Evolutionary conservation across 805 yeast genomes (phyloP).

Genomic region (Blastobotrys attinorum): DNA sequence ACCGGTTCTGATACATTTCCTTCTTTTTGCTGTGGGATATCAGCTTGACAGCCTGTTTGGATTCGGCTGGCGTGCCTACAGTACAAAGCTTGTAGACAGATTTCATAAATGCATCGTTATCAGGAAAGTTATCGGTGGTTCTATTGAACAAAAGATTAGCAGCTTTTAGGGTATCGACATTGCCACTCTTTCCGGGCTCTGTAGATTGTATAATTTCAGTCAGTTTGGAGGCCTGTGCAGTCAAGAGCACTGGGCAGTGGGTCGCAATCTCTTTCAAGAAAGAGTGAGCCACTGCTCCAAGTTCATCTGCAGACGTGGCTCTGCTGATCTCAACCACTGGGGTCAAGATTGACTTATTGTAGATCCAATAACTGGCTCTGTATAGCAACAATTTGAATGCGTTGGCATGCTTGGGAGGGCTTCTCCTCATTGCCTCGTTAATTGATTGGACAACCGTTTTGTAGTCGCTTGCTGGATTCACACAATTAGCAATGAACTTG

Average conservation of each 20-base stretch:
- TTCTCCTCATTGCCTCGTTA: slow-evolving; percentile 36
- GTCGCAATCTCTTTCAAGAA: slow-evolving; percentile 52
- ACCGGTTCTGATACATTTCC: slow-evolving; percentile 34
- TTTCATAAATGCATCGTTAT: slow-evolving; percentile 37
- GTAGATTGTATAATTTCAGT: slow-evolving; percentile 32
- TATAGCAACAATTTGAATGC: slow-evolving; percentile 52
- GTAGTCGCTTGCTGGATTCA: slow-evolving; percentile 51
- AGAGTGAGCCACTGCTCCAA: slow-evolving; percentile 38
- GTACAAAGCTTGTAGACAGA: slow-evolving; percentile 40
- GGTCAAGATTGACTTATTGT: slow-evolving; percentile 57
- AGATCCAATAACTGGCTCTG: slow-evolving; percentile 52
- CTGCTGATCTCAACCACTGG: slow-evolving; percentile 43
- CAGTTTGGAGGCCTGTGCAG: slow-evolving; percentile 48
- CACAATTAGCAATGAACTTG: slow-evolving; percentile 47
- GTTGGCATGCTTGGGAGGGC: slow-evolving; percentile 39
- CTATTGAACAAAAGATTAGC: slow-evolving; percentile 50
- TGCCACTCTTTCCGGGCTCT: slow-evolving; percentile 22
- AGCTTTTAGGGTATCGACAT: slow-evolving; percentile 45
- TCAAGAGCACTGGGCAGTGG: slow-evolving; percentile 56
- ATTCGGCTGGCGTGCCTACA: slow-evolving; percentile 50
- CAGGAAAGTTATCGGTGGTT: slow-evolving; percentile 41
- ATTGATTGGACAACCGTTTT: slow-evolving; percentile 41
- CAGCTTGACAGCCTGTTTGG: slow-evolving; percentile 56
- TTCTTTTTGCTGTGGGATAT: slow-evolving; percentile 41
- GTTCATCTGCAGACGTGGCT: slow-evolving; percentile 14